Evolutionary conservation across 148 eudicot species (phyloP), one percentile per base, ranked within the genome.

Genomic region (Agrostemma githago): DNA sequence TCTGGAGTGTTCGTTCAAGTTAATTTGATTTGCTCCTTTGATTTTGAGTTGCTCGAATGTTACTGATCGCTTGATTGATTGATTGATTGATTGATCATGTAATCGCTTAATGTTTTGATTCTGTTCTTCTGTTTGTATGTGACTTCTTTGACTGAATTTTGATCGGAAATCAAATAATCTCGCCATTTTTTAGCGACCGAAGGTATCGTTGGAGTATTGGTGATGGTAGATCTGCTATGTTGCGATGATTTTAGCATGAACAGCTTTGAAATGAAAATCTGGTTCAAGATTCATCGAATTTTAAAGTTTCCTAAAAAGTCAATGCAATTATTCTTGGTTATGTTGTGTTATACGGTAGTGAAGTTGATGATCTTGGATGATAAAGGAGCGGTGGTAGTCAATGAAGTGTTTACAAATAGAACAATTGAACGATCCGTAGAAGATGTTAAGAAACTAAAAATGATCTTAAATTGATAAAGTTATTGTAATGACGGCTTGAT

Each of bases 191-290:
- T 21, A 16, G 8, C 26, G 42, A 5, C 1, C 15, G 1, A 62
- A 61, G 68, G 48, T 64, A 39, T 12, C 17, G 16, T 44, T 53
- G 56, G 15, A 38, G 0, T 58, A 11, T 8, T 73, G n/a, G 14
- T 62, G 10, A 44, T 15, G 40, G 57, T 43, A 66, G 79, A 75
- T 75, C 72, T 80, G 62, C 43, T 61, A 0, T 42, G 60, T 41
- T 8, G 0, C 42, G 59, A 40, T 5, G 58, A 8, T 34, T 41
- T 48, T 8, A 10, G 21, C 16, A 40, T 16, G 16, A 14, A 64
- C 17, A 10, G 40, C 19, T 54, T 53, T 54, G 40, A 54, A 70
- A 40, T 56, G 71, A 54, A 21, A 68, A 73, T 6, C 60, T n/a
- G 53, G 62, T 37, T 6, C 19, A 40, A 2, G 21, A 62, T 26